Conservation (phyloP, 176 grass and related monocot genomes). For the Avena atlantica region DNA sequence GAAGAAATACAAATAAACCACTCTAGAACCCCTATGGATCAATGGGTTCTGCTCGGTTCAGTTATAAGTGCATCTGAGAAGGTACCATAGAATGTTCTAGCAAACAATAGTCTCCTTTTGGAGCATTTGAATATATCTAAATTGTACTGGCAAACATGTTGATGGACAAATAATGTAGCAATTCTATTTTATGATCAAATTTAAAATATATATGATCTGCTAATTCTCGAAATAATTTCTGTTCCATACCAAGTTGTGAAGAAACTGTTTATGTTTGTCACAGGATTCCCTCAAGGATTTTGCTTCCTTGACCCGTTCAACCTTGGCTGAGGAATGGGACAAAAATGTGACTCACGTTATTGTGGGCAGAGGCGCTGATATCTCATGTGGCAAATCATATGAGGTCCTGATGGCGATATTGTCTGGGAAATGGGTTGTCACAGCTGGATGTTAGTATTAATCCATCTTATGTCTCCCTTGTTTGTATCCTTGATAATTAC, state of each 20-base stretch:
- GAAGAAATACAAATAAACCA: slow-evolving; percentile 2
- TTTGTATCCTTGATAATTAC: not conserved
- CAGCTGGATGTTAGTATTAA: slow-evolving; percentile 39
- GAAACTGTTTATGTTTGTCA: not conserved
- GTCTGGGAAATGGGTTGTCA: slow-evolving; percentile 50
- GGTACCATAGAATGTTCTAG: slow-evolving; percentile 34
- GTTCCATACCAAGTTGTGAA: slow-evolving; percentile 9
- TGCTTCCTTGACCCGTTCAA: slow-evolving; percentile 28
- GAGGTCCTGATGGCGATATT: slow-evolving; percentile 55
- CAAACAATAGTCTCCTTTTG: not conserved
- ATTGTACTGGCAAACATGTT: slow-evolving; percentile 5
- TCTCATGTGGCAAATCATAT: slow-evolving; percentile 35
- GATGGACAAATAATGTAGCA: not conserved
- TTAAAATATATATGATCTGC: not conserved
- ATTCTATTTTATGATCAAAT: slow-evolving; percentile 14
- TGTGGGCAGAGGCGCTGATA: slow-evolving; percentile 31
- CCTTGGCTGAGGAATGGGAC: slow-evolving; percentile 29
- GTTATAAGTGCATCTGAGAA: slow-evolving; percentile 45
- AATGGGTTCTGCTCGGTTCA: slow-evolving; percentile 46
- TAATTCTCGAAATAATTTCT: slow-evolving; percentile 13
- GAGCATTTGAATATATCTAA: not conserved
- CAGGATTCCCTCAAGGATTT: slow-evolving; percentile 47
- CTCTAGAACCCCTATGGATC: slow-evolving; percentile 12
- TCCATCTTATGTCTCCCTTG: not conserved
- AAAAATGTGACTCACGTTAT: slow-evolving; percentile 58